Base-by-base conservation (phyloP, 176 grass and related monocot species). In the Rhynchospora tenuis region DNA sequence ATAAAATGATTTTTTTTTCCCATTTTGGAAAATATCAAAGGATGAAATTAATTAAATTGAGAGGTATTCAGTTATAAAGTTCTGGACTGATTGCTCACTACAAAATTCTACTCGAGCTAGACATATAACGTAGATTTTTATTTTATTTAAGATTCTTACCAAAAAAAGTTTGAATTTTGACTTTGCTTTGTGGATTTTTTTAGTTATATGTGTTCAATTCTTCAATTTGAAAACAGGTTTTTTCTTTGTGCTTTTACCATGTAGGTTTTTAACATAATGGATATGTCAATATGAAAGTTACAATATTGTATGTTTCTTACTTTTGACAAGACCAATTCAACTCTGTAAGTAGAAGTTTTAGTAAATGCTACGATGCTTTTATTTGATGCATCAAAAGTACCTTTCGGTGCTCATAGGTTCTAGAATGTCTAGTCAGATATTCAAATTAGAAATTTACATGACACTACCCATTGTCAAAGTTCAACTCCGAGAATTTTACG, bases 401-500 rank as follows among this genome's bases (percentile, higher is more conserved):
- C 69, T 26, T 56, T 31, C 17, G 23, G 17, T 47, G 22, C 63
- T 33, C 52, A 68, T 54, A 82, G 42, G 45, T 82, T 82, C 61
- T 29, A 63, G 27, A 81, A 61, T 13, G 5, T 48, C 10, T 24
- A 64, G 38, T 81, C 22, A 81, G 76, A 43, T 42, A 4, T 58
- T 59, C 76, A 42, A 59, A 78, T 38, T 76, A 14, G 72, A 52
- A 46, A 73, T 52, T 78, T 81, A 16, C 57, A 43, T 81, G 48
- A 46, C 4, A 43, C 10, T 63, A 47, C 62, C 27, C 19, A 82
- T 82, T 66, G 55, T 82, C 59, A 82, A 82, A 82, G 80, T 82
- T 82, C 80, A 82, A 82, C 29, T 66, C 23, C 8, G 47, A 82
- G 59, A 82, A 82, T 65, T 63, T 82, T 51, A 50, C 13, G 68